Base-by-base conservation (phyloP, 768 basidiomycete genomes). In the Podaxis sp. region DNA sequence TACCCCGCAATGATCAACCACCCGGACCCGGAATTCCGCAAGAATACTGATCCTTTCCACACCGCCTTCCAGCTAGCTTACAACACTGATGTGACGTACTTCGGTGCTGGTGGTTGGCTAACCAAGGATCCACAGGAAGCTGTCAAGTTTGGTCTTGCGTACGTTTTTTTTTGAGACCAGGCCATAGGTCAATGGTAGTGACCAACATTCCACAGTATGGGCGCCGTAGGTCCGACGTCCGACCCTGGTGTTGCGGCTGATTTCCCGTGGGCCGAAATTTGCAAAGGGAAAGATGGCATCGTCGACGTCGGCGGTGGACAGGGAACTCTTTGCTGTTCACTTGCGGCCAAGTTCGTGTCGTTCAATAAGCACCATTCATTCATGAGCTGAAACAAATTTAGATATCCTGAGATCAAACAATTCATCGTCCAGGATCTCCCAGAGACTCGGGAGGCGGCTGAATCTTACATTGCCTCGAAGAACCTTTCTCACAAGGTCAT, bases 221-320 rank as follows among this genome's bases (percentile, higher is more conserved):
- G 73, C 17, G 77, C 76, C 28, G 71, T 77, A 54, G 77, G 77
- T 28, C 74, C 73, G 51, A 76, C 74, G 17, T 76, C 76, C n/a
- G 74, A 76, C 64, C 75, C 75, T 33, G 75, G 77, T 2, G 74
- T 79, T 19, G 71, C 73, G 44, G 72, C 73, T 4, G 78, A 79
- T 68, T 79, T 78, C 69, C 73, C 77, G 19, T 78, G 77, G 77
- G 69, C 64, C 19, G 69, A 70, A 4, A 70, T 76, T 49, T 68
- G 70, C 19, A 64, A 69, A 60, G 77, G 72, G n/a, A 75, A 76
- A 62, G 73, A 77, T 57, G 76, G 71, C 15, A 74, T 79, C 46
- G 75, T 79, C 28, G 78, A 79, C 61, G 71, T 77, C 38, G 78
- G 78, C 63, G 77, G 78, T 19, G 78, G 77, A 4, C 75, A 78